Evolutionary conservation across 2,329 filamentous ascomycete species (phyloP).

Genomic region (Penicillium sclerotigenum): DNA sequence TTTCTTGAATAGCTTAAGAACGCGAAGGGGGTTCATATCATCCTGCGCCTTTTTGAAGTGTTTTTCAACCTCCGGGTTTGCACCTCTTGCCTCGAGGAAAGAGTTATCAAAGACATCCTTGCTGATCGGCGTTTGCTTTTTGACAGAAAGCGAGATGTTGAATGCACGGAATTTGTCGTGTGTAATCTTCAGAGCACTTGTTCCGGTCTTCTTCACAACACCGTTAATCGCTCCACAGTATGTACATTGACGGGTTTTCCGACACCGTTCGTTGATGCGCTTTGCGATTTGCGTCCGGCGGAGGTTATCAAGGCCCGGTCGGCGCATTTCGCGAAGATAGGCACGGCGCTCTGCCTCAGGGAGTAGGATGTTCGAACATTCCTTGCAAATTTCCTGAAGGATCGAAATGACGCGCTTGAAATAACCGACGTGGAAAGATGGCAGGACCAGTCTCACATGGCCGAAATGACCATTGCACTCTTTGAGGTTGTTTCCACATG

Average conservation of each 20-base stretch:
- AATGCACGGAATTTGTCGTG: conserved; percentile 89
- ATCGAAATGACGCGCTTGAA: conserved; percentile 89
- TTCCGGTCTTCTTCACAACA: conserved; percentile 82
- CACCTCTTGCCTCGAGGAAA: conserved; percentile 73
- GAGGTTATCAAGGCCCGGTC: conserved; percentile 81
- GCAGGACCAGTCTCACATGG: conserved; percentile 83
- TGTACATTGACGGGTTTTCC: conserved; percentile 78
- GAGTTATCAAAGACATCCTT: conserved; percentile 84
- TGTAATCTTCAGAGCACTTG: conserved; percentile 79
- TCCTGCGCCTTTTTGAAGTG: conserved; percentile 90
- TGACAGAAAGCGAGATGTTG: conserved; percentile 82
- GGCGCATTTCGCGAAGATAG: conserved; percentile 76
- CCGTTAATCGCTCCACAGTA: conserved; percentile 82
- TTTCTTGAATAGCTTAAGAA: conserved; percentile 86
- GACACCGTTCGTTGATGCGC: conserved; percentile 82
- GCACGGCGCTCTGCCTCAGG: conserved; percentile 73
- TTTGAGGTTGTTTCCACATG: conserved; percentile 76
- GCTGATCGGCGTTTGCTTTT: conserved; percentile 76
- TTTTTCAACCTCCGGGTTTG: conserved; percentile 80
- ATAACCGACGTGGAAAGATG: conserved; percentile 94
- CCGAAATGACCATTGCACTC: conserved; percentile 95
- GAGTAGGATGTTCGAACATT: conserved; percentile 80
- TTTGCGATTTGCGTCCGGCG: conserved; percentile 80
- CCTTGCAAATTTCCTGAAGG: conserved; percentile 93
- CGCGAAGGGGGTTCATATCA: conserved; percentile 83